Evolutionary conservation across 1,284 basidiomycete genomes (phyloP).

Genomic region (Testicularia cyperi): DNA sequence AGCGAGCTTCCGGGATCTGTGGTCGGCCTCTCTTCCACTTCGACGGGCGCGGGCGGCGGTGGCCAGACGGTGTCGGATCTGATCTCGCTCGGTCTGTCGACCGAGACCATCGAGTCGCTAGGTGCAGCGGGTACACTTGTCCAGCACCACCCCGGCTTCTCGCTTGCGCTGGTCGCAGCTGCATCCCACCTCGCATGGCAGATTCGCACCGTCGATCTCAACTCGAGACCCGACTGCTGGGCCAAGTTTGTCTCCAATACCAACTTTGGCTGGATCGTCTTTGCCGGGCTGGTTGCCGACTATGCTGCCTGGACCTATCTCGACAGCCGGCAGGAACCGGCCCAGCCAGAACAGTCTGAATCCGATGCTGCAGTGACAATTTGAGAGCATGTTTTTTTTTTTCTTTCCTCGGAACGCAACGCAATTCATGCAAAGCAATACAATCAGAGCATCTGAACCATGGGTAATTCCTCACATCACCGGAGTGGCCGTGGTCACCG

Average conservation of each 20-base stretch:
- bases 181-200: slow-evolving; percentile 79
- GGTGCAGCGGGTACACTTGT: slow-evolving; percentile 10
- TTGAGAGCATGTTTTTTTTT: no score
- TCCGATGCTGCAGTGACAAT: no score
- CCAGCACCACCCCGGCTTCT: slow-evolving; percentile 70
- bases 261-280: slow-evolving; percentile 84
- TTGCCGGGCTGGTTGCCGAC: slow-evolving; percentile 78
- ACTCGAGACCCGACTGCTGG: slow-evolving; percentile 84
- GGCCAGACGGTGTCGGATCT: slow-evolving; percentile 4
- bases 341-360: no score
- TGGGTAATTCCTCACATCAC: no score
- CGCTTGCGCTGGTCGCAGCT: slow-evolving; percentile 71
- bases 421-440: no score
- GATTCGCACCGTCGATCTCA: slow-evolving; percentile 70
- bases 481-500: no score
- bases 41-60: no score
- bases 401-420: no score
- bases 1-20: no score
- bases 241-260: slow-evolving; percentile 84
- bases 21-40: no score
- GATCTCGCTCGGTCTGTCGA: slow-evolving; percentile 9
- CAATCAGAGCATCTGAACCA: no score
- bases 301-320: slow-evolving; percentile 63
- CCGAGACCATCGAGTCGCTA: slow-evolving; percentile 7
- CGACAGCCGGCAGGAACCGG: no score